Percentiles rank a stretch among this genome's conserved stretches.
Evolutionary conservation across 352 stramenopile genomes (phyloP).

Genomic region (Thraustochytrium sp.): DNA sequence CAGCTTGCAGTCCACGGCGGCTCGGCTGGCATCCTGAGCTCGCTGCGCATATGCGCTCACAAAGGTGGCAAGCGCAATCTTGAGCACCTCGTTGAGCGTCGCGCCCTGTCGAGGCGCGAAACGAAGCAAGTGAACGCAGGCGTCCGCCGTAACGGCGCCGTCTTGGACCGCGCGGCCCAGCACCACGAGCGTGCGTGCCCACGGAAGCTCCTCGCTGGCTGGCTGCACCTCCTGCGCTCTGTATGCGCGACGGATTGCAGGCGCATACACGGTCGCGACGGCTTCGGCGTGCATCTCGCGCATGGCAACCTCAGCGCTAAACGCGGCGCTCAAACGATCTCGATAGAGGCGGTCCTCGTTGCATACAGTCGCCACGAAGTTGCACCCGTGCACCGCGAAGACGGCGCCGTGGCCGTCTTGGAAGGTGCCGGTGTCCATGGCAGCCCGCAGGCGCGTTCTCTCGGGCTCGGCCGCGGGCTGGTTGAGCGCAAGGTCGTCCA

Average conservation of each 20-base stretch:
- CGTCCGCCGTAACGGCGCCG: neutral
- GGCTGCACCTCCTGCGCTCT: neutral
- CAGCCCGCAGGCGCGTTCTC: neutral
- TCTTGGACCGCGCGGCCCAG: neutral
- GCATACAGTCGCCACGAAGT: neutral
- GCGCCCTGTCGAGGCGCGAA: neutral
- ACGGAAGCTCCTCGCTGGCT: neutral
- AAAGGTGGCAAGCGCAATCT: neutral
- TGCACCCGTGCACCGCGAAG: neutral
- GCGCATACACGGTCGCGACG: neutral
- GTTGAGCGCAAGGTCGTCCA: neutral
- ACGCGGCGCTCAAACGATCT: neutral
- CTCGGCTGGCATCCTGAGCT: too few species aligned
- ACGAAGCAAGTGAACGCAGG: neutral
- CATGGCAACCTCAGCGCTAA: neutral
- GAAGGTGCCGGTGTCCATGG: neutral
- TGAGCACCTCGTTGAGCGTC: neutral
- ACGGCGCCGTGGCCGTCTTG: neutral
- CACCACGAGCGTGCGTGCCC: neutral
- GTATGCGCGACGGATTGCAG: neutral
- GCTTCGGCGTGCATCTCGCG: neutral
- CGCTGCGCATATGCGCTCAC: neutral
- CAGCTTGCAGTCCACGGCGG: too few species aligned
- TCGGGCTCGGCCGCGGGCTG: neutral
- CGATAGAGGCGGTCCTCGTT: neutral